Percentiles rank a stretch among this genome's conserved stretches.
Evolutionary conservation across 805 yeast species (phyloP).

Genomic region (Candida tallmaniae): DNA sequence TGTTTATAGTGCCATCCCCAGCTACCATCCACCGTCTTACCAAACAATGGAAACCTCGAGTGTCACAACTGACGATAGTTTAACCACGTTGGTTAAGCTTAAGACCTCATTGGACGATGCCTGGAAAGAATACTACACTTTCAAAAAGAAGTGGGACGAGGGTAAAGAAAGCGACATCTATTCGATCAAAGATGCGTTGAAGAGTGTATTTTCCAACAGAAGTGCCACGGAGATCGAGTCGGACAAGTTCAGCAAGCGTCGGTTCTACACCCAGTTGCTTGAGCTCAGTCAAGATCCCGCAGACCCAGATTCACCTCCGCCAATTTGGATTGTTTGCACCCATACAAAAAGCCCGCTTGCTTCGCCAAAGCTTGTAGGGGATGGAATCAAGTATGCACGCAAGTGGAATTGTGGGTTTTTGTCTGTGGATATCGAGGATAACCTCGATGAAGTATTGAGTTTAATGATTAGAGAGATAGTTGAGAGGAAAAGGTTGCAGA

Average conservation of each 20-base stretch:
- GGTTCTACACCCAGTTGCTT: constrained; percentile 14
- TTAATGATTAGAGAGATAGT: constrained; percentile 56
- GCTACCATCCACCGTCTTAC: constrained; percentile 56
- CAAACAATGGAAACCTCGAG: constrained; percentile 13
- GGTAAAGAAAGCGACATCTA: constrained; percentile 68
- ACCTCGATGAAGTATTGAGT: constrained; percentile 54
- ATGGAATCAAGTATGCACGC: constrained; percentile 54
- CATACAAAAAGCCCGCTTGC: constrained; percentile 53
- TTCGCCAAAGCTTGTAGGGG: constrained; percentile 54
- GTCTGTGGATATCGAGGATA: constrained; percentile 48
- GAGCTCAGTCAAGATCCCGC: constrained; percentile 29
- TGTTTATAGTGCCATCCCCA: constrained; percentile 67
- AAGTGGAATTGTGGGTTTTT: constrained; percentile 66
- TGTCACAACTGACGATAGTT: constrained; percentile 4
- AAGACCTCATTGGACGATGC: constrained; percentile 62
- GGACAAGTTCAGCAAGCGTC: constrained; percentile 22
- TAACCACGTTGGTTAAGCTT: constrained; percentile 22
- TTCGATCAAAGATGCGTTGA: constrained; percentile 53
- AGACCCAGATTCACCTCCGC: constrained; percentile 48
- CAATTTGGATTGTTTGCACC: constrained; percentile 64
- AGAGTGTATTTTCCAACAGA: constrained; percentile 51
- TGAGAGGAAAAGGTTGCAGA: constrained; percentile 31
- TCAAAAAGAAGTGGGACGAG: constrained; percentile 51
- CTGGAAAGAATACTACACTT: constrained; percentile 63
- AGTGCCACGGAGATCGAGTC: constrained; percentile 18